These are phyloP conservation scores for Saururus chinensis DNA, from an alignment of 164 flowering plant species.

Conservation along the genomic window DNA sequence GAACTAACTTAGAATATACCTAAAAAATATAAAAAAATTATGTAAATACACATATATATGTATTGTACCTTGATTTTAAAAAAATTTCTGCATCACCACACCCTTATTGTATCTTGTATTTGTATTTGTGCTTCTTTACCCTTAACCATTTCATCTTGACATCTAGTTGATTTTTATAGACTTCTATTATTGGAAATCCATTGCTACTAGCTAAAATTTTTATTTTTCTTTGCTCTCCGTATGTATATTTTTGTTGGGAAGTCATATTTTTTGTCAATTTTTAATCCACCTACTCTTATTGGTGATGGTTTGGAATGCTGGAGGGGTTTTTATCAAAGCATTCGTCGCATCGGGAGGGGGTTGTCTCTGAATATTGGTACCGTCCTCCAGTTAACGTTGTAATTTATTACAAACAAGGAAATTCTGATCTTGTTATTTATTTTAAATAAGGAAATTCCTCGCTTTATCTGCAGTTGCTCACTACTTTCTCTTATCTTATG, in stretches of 20 bases:
- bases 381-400: conserved; percentile 11
- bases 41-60: too few species aligned
- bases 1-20: too few species aligned
- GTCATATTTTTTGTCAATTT: conserved; percentile 31
- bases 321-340: conserved; percentile 65
- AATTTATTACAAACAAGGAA: not conserved
- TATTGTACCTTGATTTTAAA: too few species aligned
- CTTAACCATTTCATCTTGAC: too few species aligned
- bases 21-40: too few species aligned
- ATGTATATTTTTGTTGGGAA: conserved; percentile 46
- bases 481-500: not conserved
- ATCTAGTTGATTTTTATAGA: too few species aligned
- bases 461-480: too few species aligned
- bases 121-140: too few species aligned
- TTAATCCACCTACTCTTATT: conserved; percentile 28
- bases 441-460: not conserved
- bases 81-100: too few species aligned
- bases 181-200: not conserved
- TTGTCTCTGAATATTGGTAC: conserved; percentile 68
- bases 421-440: too few species aligned
- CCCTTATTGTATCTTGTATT: too few species aligned
- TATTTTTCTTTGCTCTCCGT: not conserved
- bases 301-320: conserved; percentile 66
- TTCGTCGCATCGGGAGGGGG: conserved; percentile 83
- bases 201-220: not conserved